phyloP scores from a whole-genome alignment of 1,284 basidiomycete species.

The Bondarzewia mesenterica region DNA sequence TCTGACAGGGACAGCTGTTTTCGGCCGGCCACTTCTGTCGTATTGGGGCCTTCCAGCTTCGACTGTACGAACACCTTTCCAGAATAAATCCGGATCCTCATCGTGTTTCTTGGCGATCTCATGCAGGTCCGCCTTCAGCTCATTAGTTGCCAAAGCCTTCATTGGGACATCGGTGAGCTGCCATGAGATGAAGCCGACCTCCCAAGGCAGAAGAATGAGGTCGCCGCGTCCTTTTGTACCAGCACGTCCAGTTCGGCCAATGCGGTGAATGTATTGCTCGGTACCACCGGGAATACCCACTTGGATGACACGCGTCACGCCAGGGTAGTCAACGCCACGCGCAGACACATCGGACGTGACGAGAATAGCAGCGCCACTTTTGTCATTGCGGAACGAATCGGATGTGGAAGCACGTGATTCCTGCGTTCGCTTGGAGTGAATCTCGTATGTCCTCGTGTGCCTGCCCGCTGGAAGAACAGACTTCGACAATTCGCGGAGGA shows the following conservation, averaged over 20 bases:
- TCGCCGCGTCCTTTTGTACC: constrained; percentile 75
- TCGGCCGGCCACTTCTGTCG: neutral
- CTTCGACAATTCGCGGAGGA: constrained; percentile 46
- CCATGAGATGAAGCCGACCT: constrained; percentile 64
- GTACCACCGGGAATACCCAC: constrained; percentile 69
- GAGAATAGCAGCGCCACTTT: constrained; percentile 56
- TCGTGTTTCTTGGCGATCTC: constrained; percentile 47
- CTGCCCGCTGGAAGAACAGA: constrained; percentile 38
- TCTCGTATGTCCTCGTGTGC: constrained; percentile 64
- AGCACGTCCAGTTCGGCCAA: constrained; percentile 87
- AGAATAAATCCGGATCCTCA: constrained; percentile 28
- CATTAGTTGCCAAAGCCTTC: constrained; percentile 45
- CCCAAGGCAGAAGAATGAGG: constrained; percentile 81
- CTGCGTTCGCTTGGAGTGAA: constrained; percentile 81
- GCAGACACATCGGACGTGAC: constrained; percentile 90
- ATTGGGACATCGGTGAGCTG: constrained; percentile 69
- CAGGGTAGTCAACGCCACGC: constrained; percentile 85
- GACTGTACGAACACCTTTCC: neutral
- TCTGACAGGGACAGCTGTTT: neutral
- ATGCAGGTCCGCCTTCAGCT: constrained; percentile 43
- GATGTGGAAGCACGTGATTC: constrained; percentile 56
- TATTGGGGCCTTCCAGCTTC: neutral
- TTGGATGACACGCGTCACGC: constrained; percentile 91
- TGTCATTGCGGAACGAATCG: constrained; percentile 59
- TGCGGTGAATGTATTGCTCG: constrained; percentile 87